Evolutionary conservation across 225 moss, liverwort and hornwort genomes (phyloP), one percentile per base, ranked within the genome.

Genomic region (Neckera pumila): DNA sequence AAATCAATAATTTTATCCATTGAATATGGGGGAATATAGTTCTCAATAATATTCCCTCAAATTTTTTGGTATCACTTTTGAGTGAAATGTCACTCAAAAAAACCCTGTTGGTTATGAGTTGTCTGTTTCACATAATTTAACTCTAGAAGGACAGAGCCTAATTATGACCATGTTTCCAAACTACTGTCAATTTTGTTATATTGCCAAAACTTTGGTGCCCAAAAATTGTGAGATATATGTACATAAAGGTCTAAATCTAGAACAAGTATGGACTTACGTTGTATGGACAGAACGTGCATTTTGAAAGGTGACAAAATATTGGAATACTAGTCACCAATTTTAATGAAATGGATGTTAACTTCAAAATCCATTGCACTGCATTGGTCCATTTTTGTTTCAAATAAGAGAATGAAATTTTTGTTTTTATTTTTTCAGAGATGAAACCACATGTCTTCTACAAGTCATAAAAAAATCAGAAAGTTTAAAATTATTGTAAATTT

Each of bases 31-130:
- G 1, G 10, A 74, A 30, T 18, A 30, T 30, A 30, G 31, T 0
- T 0, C 47, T 11, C 0, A 3, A 6, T 73, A 17, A 31, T 74
- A 31, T 18, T 74, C 45, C 74, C 7, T 30, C 31, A 1, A 28
- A 43, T 40, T 40, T 72, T 40, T 70, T 1, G 26, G 5, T 26
- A 15, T 5, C 1, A 9, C 2, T 42, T 71, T 42, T 8, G 40
- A 40, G 8, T 0, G 0, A 22, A 69, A 12, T 69, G 13, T 69
- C 2, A 13, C 2, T 22, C 1, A 11, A 7, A 40, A 34, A 40
- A 70, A 7, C 0, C 5, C 0, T 16, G 0, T 1, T 17, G 8
- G 17, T 43, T 72, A 2, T 15, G 17, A 27, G 3, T 1, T 43
- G 2, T 27, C 17, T 43, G 16, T 27, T 72, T 72, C 1, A 40